Conservation (phyloP, 805 yeast species). For the Candida ponderosae region DNA sequence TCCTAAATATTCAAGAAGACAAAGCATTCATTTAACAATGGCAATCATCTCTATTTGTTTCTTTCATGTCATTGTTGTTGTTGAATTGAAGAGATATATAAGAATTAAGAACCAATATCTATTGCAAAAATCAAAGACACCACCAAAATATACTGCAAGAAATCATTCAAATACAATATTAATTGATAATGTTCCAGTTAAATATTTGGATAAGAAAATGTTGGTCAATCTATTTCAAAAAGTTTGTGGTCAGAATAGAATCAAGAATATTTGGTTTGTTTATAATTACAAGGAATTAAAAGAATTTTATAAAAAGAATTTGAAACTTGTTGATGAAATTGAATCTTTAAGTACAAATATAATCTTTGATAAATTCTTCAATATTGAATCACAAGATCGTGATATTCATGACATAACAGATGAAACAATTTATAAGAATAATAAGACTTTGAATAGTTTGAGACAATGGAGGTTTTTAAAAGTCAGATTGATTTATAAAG, state of each 20-base stretch:
- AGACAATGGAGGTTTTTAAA: conserved; percentile 5
- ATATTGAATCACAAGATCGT: neutral
- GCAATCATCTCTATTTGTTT: conserved; percentile 44
- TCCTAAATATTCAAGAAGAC: conserved; percentile 35
- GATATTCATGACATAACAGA: neutral
- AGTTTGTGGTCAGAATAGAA: conserved; percentile 41
- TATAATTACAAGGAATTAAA: conserved; percentile 33
- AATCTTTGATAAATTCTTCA: conserved; percentile 12
- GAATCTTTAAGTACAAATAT: conserved; percentile 34
- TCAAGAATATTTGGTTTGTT: conserved; percentile 54
- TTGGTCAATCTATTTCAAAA: conserved; percentile 17
- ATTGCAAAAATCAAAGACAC: conserved; percentile 15
- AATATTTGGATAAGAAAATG: conserved; percentile 13
- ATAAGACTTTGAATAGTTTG: neutral
- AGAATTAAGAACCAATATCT: conserved; percentile 39
- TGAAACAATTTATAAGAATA: neutral
- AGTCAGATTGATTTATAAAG: conserved; percentile 1
- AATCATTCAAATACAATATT: conserved; percentile 26
- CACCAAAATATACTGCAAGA: conserved; percentile 13
- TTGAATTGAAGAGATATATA: conserved; percentile 48
- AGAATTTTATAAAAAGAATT: conserved; percentile 21
- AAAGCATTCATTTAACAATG: conserved; percentile 58
- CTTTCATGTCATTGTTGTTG: conserved; percentile 47
- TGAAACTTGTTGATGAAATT: conserved; percentile 21
- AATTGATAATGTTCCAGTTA: conserved; percentile 38